A percentile compares a stretch with the other conserved stretches of the same genome.
Conservation (phyloP, 2,329 filamentous ascomycete species). For the Hymenoscyphus linearis region DNA sequence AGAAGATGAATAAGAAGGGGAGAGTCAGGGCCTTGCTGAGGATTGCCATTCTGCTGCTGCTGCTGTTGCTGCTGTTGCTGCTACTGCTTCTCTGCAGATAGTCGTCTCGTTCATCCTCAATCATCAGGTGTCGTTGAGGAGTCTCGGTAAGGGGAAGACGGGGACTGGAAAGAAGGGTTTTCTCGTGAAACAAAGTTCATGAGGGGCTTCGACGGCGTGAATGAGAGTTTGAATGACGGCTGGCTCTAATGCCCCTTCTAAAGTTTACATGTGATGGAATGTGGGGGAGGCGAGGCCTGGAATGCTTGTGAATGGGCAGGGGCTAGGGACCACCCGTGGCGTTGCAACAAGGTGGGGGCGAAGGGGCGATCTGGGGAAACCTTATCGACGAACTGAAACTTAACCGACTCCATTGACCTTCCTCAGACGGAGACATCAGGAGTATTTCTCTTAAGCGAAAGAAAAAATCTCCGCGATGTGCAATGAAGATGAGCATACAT, state of each 20-base stretch:
- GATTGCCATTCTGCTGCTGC: constrained; percentile 2
- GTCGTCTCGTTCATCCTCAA: background rate
- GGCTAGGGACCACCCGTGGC: background rate
- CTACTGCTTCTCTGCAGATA: background rate
- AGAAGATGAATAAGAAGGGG: constrained; percentile 57
- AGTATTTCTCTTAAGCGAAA: background rate
- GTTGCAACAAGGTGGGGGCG: background rate
- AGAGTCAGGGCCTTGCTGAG: constrained; percentile 46
- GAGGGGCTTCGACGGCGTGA: background rate
- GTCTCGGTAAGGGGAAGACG: background rate
- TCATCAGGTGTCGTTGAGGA: too few relatives aligned
- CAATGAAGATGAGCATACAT: background rate
- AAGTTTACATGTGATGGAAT: background rate
- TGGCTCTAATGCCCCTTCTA: background rate
- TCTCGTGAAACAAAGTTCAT: background rate
- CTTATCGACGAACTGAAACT: background rate
- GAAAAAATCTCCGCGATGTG: background rate
- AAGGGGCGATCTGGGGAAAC: background rate
- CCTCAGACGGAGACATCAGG: background rate
- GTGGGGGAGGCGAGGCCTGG: background rate
- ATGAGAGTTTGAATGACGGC: background rate
- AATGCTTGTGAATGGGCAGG: too few relatives aligned
- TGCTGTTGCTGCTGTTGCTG: too few relatives aligned
- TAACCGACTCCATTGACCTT: background rate
- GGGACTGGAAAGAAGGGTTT: background rate